A percentile compares a stretch with the other conserved stretches of the same genome.
These are phyloP conservation scores for Ceratocystis destructans DNA, from an alignment of 2,329 filamentous ascomycete genomes.

Conservation along the genomic window DNA sequence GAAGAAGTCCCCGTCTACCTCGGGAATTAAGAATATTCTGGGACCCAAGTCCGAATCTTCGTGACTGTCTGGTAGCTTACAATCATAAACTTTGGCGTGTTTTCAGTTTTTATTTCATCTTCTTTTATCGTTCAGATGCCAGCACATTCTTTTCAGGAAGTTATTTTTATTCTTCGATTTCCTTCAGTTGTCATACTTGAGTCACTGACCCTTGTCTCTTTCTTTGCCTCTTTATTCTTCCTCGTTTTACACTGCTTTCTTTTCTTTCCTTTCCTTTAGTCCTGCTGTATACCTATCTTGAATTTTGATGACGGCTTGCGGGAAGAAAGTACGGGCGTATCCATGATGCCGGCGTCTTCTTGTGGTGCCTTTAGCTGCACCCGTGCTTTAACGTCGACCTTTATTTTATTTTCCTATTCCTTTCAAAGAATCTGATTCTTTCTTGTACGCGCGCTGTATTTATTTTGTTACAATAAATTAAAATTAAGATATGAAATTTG, in stretches of 20 bases:
- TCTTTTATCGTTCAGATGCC: not conserved
- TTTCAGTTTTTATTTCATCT: not conserved
- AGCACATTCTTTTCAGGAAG: slow-evolving; percentile 10
- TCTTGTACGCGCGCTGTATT: not conserved
- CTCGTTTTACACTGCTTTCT: not conserved
- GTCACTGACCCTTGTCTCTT: not conserved
- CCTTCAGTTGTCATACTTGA: not conserved
- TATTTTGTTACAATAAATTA: slow-evolving; percentile 3
- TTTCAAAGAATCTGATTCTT: slow-evolving; percentile 25
- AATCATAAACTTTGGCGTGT: slow-evolving; percentile 6
- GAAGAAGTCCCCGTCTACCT: slow-evolving; percentile 33
- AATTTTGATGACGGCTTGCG: slow-evolving; percentile 17
- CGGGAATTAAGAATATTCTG: slow-evolving; percentile 36
- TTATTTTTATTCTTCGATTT: not conserved
- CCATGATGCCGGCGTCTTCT: slow-evolving; percentile 9
- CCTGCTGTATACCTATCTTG: slow-evolving; percentile 17
- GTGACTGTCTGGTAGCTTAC: slow-evolving; percentile 17
- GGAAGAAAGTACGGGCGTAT: not conserved
- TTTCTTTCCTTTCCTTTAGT: slow-evolving; percentile 11
- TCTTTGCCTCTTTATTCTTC: slow-evolving; percentile 8
- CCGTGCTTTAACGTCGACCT: slow-evolving; percentile 16
- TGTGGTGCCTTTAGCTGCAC: not conserved
- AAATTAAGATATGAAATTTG: not conserved
- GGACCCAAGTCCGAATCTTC: slow-evolving; percentile 36
- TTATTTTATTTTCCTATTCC: slow-evolving; percentile 20